A percentile compares a stretch with the other conserved stretches of the same genome.
These are phyloP conservation scores for Cajanus cajan DNA, from an alignment of 306 rosid genomes.

Conservation along the genomic window DNA sequence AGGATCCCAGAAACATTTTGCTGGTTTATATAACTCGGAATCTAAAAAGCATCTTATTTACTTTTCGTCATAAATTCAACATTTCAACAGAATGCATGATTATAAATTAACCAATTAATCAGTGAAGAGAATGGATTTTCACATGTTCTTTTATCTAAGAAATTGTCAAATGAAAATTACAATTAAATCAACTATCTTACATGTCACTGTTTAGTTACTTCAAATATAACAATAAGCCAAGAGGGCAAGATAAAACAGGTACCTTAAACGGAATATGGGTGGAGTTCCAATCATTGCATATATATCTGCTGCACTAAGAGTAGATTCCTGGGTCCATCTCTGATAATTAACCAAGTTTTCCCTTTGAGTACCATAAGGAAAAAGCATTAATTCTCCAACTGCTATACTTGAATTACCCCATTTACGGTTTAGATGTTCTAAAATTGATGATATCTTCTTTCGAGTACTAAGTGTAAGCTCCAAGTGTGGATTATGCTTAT, in stretches of 20 bases:
- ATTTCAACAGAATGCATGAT: not conserved
- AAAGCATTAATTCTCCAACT: conserved; percentile 81
- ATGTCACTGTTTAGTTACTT: not conserved
- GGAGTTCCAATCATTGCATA: conserved; percentile 78
- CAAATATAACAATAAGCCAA: conserved; percentile 23
- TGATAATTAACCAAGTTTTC: conserved; percentile 59
- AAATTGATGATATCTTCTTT: conserved; percentile 90
- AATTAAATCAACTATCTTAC: not conserved
- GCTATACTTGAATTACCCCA: conserved; percentile 95
- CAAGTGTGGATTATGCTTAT: conserved; percentile 87
- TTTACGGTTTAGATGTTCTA: conserved; percentile 92
- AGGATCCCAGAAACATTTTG: not conserved
- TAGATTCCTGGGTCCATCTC: conserved; percentile 85
- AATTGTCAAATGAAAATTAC: not conserved
- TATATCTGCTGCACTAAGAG: conserved; percentile 78
- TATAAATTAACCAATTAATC: conserved; percentile 3
- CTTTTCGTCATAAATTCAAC: not conserved
- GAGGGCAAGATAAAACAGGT: conserved; percentile 25
- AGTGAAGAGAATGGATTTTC: not conserved
- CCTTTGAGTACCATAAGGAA: conserved; percentile 69
- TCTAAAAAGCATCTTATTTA: not conserved
- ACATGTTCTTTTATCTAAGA: not conserved
- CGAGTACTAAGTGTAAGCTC: conserved; percentile 92
- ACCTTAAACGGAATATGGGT: conserved; percentile 83
- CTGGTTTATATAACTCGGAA: not conserved